Evolutionary conservation across 2,329 filamentous ascomycete species (phyloP).

Genomic region (Ophiostoma quercus): DNA sequence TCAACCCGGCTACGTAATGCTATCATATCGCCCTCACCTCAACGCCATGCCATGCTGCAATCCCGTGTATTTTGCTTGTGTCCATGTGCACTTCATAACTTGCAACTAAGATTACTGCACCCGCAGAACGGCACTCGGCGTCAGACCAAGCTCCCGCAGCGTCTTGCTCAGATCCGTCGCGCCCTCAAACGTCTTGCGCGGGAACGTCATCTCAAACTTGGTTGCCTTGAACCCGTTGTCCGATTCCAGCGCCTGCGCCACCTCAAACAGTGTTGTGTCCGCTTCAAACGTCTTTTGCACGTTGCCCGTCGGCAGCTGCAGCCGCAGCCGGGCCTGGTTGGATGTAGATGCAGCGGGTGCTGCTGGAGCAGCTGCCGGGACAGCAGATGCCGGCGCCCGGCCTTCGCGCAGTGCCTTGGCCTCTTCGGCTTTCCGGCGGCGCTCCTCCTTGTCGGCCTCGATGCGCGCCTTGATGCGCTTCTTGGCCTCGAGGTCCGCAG

Average conservation of each 20-base stretch:
- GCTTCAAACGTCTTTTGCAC: conserved; percentile 83
- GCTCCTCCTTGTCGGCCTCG: conserved; percentile 86
- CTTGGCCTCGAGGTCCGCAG: conserved; percentile 77
- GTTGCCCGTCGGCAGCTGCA: conserved; percentile 65
- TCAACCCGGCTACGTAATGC: neutral
- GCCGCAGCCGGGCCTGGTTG: conserved; percentile 71
- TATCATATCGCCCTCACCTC: neutral
- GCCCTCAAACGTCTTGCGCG: conserved; percentile 70
- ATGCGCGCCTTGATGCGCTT: conserved; percentile 89
- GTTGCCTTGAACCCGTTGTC: conserved; percentile 66
- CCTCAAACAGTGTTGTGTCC: conserved; percentile 88
- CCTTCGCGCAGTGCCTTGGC: conserved; percentile 85
- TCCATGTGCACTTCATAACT: neutral
- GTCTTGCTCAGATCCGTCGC: conserved; percentile 77
- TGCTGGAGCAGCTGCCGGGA: conserved; percentile 37
- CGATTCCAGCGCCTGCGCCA: conserved; percentile 67
- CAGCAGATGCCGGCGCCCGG: conserved; percentile 41
- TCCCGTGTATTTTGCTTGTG: neutral
- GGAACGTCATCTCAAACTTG: conserved; percentile 82
- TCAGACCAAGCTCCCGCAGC: conserved; percentile 82
- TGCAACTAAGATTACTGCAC: conserved; percentile 22
- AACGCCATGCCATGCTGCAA: neutral
- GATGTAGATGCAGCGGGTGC: conserved; percentile 58
- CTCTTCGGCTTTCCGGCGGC: conserved; percentile 75
- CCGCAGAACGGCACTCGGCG: conserved; percentile 77